phyloP scores from a whole-genome alignment of 2,329 filamentous ascomycete genomes.

The Diaporthe helianthi region DNA sequence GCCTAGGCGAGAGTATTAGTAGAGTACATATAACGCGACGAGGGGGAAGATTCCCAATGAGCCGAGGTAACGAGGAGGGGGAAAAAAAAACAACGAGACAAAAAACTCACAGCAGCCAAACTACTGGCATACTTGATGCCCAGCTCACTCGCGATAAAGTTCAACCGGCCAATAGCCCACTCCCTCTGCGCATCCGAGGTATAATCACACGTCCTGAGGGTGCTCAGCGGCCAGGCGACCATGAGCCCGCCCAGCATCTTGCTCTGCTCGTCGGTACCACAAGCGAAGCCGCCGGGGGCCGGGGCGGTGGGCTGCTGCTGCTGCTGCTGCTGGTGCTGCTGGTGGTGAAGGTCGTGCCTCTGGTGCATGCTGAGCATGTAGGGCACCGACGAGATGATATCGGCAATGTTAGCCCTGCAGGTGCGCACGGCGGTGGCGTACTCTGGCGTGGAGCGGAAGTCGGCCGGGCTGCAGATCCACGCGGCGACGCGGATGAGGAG shows the following conservation, averaged over 20 bases:
- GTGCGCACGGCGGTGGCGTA: constrained; percentile 61
- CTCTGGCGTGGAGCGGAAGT: constrained; percentile 68
- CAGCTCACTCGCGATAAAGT: constrained; percentile 60
- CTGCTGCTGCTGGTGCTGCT: too few relatives aligned
- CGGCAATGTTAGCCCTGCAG: constrained; percentile 60
- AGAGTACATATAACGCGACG: background rate
- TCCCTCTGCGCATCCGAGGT: constrained; percentile 63
- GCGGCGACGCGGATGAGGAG: constrained; percentile 65
- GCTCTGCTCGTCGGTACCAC: constrained; percentile 55
- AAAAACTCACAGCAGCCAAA: constrained; percentile 55
- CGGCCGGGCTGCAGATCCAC: constrained; percentile 65
- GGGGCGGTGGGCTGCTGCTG: background rate
- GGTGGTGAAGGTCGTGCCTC: too few relatives aligned
- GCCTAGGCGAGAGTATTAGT: constrained; percentile 47
- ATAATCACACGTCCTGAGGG: constrained; percentile 63
- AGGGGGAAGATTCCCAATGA: too few relatives aligned
- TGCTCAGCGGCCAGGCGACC: constrained; percentile 64
- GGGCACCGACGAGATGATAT: constrained; percentile 66
- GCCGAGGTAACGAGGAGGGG: too few relatives aligned
- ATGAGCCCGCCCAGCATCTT: constrained; percentile 67
- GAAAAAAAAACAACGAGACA: too few relatives aligned
- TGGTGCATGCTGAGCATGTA: constrained; percentile 65
- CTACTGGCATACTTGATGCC: constrained; percentile 66
- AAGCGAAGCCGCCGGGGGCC: constrained; percentile 52
- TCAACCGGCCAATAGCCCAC: constrained; percentile 61